These are phyloP conservation scores for Aspergillus novofumigatus DNA, from an alignment of 2,329 filamentous ascomycete genomes.

Conservation along the genomic window DNA sequence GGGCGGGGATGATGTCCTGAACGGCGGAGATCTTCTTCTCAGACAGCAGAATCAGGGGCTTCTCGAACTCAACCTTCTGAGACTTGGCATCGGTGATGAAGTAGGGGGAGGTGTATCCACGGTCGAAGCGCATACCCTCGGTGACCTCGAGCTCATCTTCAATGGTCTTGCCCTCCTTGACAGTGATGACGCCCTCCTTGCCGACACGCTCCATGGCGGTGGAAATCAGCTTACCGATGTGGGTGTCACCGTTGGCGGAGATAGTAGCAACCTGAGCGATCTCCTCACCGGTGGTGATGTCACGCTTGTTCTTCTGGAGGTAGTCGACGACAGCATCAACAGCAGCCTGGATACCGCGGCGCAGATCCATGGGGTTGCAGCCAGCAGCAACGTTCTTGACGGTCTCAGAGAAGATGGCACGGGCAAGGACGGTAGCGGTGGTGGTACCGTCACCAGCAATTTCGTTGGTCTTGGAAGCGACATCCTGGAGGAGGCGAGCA, in stretches of 20 bases:
- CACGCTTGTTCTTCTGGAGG: slow-evolving; percentile 91
- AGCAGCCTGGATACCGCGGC: slow-evolving; percentile 92
- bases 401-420: slow-evolving; percentile 98
- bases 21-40: slow-evolving; percentile 99
- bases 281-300: slow-evolving; percentile 96
- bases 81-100: slow-evolving; percentile 99
- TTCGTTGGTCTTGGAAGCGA: slow-evolving; percentile 99
- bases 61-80: slow-evolving; percentile 99
- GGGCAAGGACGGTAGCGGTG: slow-evolving; percentile 92
- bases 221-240: slow-evolving; percentile 93
- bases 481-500: slow-evolving; percentile 92
- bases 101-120: slow-evolving; percentile 96
- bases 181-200: slow-evolving; percentile 99
- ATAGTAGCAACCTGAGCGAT: slow-evolving; percentile 98
- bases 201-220: slow-evolving; percentile 99
- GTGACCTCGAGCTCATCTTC: slow-evolving; percentile 97
- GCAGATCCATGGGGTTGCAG: slow-evolving; percentile 99
- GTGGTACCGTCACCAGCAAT: slow-evolving; percentile 98
- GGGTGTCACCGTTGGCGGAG: slow-evolving; percentile 91
- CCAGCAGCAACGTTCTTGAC: slow-evolving; percentile 99
- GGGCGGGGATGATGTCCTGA: slow-evolving; percentile 96
- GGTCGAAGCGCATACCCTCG: slow-evolving; percentile 99
- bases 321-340: slow-evolving; percentile 93
- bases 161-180: slow-evolving; percentile 99
- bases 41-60: slow-evolving; percentile 94